These are phyloP conservation scores for Leishmania aethiopica DNA, from an alignment of 208 protist genomes.

Conservation along the genomic window DNA sequence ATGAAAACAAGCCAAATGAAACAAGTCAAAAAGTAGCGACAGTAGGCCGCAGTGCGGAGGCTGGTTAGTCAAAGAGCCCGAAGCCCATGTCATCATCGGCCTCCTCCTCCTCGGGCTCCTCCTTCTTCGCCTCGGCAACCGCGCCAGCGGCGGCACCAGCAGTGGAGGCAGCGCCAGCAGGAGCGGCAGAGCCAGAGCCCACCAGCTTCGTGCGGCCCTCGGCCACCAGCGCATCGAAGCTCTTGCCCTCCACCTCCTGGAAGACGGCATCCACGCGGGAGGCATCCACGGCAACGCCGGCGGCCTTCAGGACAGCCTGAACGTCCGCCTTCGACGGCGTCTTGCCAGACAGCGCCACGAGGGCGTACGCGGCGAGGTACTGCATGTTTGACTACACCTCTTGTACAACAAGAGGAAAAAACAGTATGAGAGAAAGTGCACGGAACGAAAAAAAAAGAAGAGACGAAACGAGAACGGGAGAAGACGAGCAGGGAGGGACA, in stretches of 20 bases:
- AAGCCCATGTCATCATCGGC: constrained; percentile 92
- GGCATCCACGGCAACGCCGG: constrained; percentile 77
- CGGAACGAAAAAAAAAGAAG: too few relatives aligned
- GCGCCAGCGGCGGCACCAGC: constrained; percentile 50
- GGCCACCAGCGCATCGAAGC: constrained; percentile 84
- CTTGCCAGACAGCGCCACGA: constrained; percentile 85
- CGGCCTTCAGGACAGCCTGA: constrained; percentile 90
- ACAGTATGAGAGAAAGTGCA: too few relatives aligned
- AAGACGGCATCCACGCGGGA: constrained; percentile 75
- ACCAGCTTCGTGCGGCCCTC: constrained; percentile 91
- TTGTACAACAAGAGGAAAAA: too few relatives aligned
- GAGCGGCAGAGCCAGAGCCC: constrained; percentile 48
- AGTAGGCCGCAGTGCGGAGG: not conserved
- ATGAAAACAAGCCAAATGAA: not conserved
- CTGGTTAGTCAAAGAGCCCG: constrained; percentile 89
- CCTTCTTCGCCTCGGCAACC: constrained; percentile 50
- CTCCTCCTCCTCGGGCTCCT: constrained; percentile 81
- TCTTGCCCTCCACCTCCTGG: constrained; percentile 89
- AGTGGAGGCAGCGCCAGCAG: constrained; percentile 39
- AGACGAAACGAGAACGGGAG: too few relatives aligned
- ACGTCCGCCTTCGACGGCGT: constrained; percentile 82
- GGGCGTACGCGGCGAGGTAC: constrained; percentile 93
- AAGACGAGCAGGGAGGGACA: too few relatives aligned
- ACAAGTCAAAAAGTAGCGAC: not conserved
- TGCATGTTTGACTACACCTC: constrained; percentile 70